A percentile compares a stretch with the other conserved stretches of the same genome.
Evolutionary conservation across 1,284 basidiomycete genomes (phyloP).

Genomic region (Ustilago hordei): DNA sequence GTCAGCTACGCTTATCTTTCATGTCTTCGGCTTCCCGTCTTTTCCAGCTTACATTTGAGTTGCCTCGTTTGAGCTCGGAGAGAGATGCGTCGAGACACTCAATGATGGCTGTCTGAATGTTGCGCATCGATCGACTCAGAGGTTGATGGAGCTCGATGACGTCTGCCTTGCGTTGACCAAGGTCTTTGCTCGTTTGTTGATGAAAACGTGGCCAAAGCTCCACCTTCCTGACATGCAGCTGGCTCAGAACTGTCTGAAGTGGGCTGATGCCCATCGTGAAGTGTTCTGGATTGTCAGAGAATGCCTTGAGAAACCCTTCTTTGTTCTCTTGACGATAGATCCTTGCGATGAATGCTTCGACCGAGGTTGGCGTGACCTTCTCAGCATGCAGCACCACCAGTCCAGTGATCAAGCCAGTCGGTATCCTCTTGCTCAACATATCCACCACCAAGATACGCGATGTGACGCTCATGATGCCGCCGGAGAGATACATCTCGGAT

Average conservation of each 20-base stretch:
- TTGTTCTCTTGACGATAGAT: conserved; percentile 64
- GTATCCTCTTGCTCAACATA: conserved; percentile 87
- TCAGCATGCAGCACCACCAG: conserved; percentile 95
- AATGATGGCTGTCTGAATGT: conserved; percentile 91
- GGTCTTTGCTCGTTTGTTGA: conserved; percentile 55
- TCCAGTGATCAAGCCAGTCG: conserved; percentile 86
- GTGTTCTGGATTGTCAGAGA: conserved; percentile 94
- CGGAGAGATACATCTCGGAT: conserved; percentile 71
- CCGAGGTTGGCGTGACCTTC: conserved; percentile 78
- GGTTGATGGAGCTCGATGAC: conserved; percentile 91
- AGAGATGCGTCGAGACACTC: conserved; percentile 94
- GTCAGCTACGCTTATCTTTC: neutral
- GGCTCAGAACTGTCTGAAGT: conserved; percentile 89
- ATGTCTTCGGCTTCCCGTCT: neutral
- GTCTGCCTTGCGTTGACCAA: conserved; percentile 76
- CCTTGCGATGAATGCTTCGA: conserved; percentile 65
- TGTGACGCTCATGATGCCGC: conserved; percentile 86
- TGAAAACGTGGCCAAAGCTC: conserved; percentile 92
- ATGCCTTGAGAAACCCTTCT: conserved; percentile 92
- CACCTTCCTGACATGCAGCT: conserved; percentile 86
- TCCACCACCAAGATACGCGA: conserved; percentile 94
- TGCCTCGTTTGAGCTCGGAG: conserved; percentile 88
- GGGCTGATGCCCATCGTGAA: conserved; percentile 93
- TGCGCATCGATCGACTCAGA: conserved; percentile 85
- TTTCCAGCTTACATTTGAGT: conserved; percentile 76